Base-by-base conservation (phyloP, 225 moss, liverwort and hornwort genomes). In the Physcomitrellopsis africana region DNA sequence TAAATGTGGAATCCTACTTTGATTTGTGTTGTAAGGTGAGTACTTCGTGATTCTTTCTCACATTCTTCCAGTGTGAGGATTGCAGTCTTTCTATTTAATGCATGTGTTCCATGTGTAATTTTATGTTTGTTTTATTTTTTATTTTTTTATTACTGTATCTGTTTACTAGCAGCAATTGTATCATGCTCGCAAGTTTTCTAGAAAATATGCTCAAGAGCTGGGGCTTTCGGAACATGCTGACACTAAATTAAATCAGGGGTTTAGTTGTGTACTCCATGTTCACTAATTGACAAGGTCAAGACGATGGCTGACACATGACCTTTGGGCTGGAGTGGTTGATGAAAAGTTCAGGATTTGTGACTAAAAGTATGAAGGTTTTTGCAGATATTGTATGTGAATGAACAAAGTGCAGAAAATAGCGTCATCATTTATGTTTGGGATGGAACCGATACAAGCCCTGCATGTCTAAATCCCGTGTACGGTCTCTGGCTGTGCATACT, bases 1-100 rank as follows among this genome's bases (percentile, higher is more conserved):
- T 89, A 70, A 76, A 60, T 60, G 92, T 76, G 63, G 84, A 83
- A 17, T 69, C 79, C 49, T 99, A 85, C 75, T 99, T 93, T 71
- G 99, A 99, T 83, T 80, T 99, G 72, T 93, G 89, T 80, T 99
- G 95, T 73, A 94, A 94, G 91, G 97, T 94, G 69, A 77, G 45
- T n/a, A 68, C 23, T 82, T 17, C 3, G 37, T 44, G 44, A 18
- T 57, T 43, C 29, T 26, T 53, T 13, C 10, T 51, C 32, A 46
- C 37, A 45, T 65, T 41, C 45, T 55, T 64, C 17, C 16, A 70
- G 26, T 18, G 46, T 49, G 59, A 60, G 72, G 16, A 51, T 43
- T 51, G 44, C 54, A 16, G 41, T 67, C 66, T 72, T 77, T 42
- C 47, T 73, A 37, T 65, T 52, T 67, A 8, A 42, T 32, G 24